A percentile compares a stretch with the other conserved stretches of the same genome.
phyloP scores from a whole-genome alignment of 2,329 filamentous ascomycete species.

The Exophiala sp. region DNA sequence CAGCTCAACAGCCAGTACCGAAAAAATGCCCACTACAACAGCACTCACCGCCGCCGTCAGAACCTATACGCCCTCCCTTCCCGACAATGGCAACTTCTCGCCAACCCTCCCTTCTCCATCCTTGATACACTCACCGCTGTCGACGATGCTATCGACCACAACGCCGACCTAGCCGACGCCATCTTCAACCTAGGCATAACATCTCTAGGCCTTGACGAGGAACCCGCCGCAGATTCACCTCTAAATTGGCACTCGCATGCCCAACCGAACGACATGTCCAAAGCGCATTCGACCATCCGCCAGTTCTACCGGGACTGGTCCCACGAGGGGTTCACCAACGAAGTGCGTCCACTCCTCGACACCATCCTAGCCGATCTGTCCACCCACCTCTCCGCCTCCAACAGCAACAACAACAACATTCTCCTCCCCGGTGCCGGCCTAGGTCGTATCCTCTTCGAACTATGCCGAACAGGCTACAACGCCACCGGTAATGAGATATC shows the following conservation, averaged over 20 bases:
- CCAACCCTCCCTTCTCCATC: slow-evolving; percentile 76
- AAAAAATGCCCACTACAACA: slow-evolving; percentile 79
- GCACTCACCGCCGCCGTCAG: slow-evolving; percentile 84
- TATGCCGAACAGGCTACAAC: slow-evolving; percentile 68
- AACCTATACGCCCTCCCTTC: slow-evolving; percentile 89
- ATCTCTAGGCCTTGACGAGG: slow-evolving; percentile 54
- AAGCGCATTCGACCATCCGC: slow-evolving; percentile 84
- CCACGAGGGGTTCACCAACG: slow-evolving; percentile 62
- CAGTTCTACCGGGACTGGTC: slow-evolving; percentile 98
- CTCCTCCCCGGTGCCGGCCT: slow-evolving; percentile 88
- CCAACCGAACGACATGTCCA: slow-evolving; percentile 74
- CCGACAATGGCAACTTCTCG: slow-evolving; percentile 77
- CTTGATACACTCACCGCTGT: slow-evolving; percentile 73
- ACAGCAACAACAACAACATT: slow-evolving; percentile 53
- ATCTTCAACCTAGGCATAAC: slow-evolving; percentile 68
- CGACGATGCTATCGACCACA: slow-evolving; percentile 84
- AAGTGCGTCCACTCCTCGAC: slow-evolving; percentile 73
- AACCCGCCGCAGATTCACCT: slow-evolving; percentile 39
- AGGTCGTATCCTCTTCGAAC: slow-evolving; percentile 82
- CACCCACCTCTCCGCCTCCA: slow-evolving; percentile 37
- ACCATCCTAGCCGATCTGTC: slow-evolving; percentile 68
- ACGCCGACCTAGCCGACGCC: slow-evolving; percentile 74
- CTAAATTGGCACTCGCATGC: slow-evolving; percentile 67
- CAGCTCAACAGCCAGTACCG: slow-evolving; percentile 67
- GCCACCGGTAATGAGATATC: slow-evolving; percentile 94